A percentile compares a stretch with the other conserved stretches of the same genome.
These are phyloP conservation scores for Tetrapisispora iriomotensis DNA, from an alignment of 805 yeast species.

Conservation along the genomic window DNA sequence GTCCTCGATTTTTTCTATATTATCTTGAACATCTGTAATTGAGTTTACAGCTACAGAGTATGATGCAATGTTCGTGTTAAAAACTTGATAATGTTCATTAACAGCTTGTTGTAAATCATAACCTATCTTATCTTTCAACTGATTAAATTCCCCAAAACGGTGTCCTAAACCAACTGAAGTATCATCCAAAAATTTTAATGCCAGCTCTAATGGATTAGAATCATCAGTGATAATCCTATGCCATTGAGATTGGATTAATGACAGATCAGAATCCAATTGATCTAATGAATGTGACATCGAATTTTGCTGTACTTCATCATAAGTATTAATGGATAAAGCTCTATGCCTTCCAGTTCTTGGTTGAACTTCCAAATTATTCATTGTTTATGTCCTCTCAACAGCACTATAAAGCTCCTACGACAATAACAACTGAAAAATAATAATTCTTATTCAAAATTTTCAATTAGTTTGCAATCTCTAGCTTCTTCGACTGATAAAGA, in stretches of 20 bases:
- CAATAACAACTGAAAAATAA: too few species aligned
- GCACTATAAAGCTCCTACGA: too few species aligned
- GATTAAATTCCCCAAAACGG: conserved; percentile 54
- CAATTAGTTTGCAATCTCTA: too few species aligned
- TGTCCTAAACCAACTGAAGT: conserved; percentile 88
- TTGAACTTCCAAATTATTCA: conserved; percentile 1
- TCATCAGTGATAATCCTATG: conserved; percentile 39
- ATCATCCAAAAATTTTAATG: conserved; percentile 72
- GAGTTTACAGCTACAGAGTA: conserved; percentile 61
- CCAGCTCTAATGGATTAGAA: conserved; percentile 77
- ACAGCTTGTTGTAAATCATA: conserved; percentile 58
- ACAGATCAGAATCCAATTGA: conserved; percentile 21
- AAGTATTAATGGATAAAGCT: conserved; percentile 23
- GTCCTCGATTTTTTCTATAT: conserved; percentile 39
- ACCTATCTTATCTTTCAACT: conserved; percentile 48
- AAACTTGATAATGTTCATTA: conserved; percentile 70
- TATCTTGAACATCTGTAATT: conserved; percentile 55
- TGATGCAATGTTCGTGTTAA: conserved; percentile 77
- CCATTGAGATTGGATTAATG: conserved; percentile 37
- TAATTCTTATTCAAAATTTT: too few species aligned
- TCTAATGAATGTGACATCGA: conserved; percentile 25
- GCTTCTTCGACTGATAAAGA: too few species aligned
- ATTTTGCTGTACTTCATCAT: conserved; percentile 20
- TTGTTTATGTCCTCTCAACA: too few species aligned
- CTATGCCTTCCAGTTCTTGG: conserved; percentile 18